Evolutionary conservation across 306 rosid genomes (phyloP), one percentile per base, ranked within the genome.

Genomic region (Rosa multiflora): DNA sequence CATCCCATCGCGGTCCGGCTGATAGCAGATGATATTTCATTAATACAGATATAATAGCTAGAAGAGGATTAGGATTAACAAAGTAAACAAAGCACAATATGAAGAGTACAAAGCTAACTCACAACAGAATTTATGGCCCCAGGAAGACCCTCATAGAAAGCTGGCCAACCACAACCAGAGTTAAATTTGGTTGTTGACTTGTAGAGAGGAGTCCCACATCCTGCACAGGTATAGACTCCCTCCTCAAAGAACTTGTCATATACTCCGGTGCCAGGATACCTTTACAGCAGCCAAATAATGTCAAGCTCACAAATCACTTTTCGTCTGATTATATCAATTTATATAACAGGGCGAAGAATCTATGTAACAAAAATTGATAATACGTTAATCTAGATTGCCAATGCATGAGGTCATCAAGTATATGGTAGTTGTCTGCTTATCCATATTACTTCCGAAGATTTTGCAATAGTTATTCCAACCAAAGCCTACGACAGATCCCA

Each of bases 151-250:
- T 92, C 94, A 20, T 46, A 92, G 78, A 92, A 92, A 20, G 97
- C 94, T 18, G 97, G 93, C 93, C 97, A 92, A 48, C 97, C 94
- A 78, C 94, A 92, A 74, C 94, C 94, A 26, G 97, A 90, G 52
- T 87, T 76, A 76, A 92, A 92, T 72, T 92, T 90, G 44, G 97
- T 87, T 8, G 81, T 86, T 21, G 97, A 92, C 76, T 9, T 72
- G 76, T 88, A 86, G 70, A 88, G 90, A 40, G 92, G 88, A 35
- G 91, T 76, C 14, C 78, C 82, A 18, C 89, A 90, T 67, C 92
- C 97, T 21, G 86, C 93, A 86, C 97, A 89, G 59, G 26, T 79
- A 85, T 92, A 92, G 52, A 92, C 89, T 81, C 97, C 97, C 72
- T 90, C 97, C 2, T 26, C 89, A 12, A 43, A 89, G 79, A 88